A percentile compares a stretch with the other conserved stretches of the same genome.
Evolutionary conservation across 1,284 basidiomycete species (phyloP).

Genomic region (Sporisorium iseilematis-ciliati): DNA sequence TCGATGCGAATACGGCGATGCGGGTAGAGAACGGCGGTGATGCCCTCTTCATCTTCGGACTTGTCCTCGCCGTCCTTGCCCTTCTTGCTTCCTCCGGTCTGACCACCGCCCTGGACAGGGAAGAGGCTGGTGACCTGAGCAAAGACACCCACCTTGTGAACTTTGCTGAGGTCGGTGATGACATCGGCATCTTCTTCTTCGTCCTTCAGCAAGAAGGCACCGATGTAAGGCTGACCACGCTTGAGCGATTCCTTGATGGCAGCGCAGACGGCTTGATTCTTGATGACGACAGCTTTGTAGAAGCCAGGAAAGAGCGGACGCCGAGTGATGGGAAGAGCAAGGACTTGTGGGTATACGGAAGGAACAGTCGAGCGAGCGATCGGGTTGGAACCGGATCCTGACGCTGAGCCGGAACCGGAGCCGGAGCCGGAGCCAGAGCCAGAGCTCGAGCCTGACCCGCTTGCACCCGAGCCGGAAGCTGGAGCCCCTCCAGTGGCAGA

Average conservation of each 20-base stretch:
- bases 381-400: conserved; percentile 48
- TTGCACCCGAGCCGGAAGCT: conserved; percentile 18
- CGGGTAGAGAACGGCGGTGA: conserved; percentile 95
- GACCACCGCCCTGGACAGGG: conserved; percentile 66
- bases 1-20: conserved; percentile 92
- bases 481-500: conserved; percentile 26
- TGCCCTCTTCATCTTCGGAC: conserved; percentile 78
- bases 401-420: conserved; percentile 31
- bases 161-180: conserved; percentile 87
- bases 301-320: conserved; percentile 97
- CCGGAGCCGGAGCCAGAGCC: conserved; percentile 20
- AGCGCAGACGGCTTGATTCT: conserved; percentile 83
- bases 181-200: conserved; percentile 92
- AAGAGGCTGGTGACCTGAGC: conserved; percentile 98
- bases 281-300: conserved; percentile 75
- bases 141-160: conserved; percentile 95
- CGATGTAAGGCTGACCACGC: conserved; percentile 96
- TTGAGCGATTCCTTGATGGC: conserved; percentile 97
- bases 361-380: conserved; percentile 63
- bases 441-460: conserved; percentile 19
- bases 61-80: conserved; percentile 78
- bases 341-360: conserved; percentile 85
- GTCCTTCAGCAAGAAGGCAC: conserved; percentile 96
- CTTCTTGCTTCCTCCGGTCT: conserved; percentile 70
- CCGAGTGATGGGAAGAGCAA: conserved; percentile 94